Evolutionary conservation across 495 filamentous ascomycete genomes (phyloP).

Genomic region (Acidiella bohemica): DNA sequence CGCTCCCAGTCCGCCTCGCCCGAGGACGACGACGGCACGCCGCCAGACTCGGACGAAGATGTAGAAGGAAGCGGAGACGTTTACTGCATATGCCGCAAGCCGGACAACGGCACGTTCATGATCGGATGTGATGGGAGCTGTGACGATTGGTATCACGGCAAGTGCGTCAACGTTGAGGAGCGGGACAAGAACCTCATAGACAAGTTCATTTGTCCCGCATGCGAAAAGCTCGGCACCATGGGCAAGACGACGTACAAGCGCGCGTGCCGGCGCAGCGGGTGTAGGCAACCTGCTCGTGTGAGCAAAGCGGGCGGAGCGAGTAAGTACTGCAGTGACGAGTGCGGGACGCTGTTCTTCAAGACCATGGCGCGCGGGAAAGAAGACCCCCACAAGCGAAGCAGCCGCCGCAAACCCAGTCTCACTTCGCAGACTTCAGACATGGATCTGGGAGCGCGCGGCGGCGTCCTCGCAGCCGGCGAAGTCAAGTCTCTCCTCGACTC

Average conservation of each 20-base stretch:
- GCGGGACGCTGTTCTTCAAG: conserved; percentile 46
- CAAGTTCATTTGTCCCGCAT: conserved; percentile 57
- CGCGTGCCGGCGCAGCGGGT: conserved; percentile 49
- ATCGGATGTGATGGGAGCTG: conserved; percentile 60
- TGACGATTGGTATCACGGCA: conserved; percentile 63
- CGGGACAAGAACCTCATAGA: conserved; percentile 52
- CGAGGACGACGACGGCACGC: conserved; percentile 18
- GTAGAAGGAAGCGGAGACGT: conserved; percentile 35
- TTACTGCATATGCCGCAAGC: conserved; percentile 58
- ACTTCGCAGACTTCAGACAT: conserved; percentile 24
- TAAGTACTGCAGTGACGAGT: conserved; percentile 61
- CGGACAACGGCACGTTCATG: conserved; percentile 66
- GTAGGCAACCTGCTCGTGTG: conserved; percentile 46
- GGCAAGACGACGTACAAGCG: conserved; percentile 54
- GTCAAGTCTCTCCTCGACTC: conserved; percentile 41
- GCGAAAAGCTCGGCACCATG: conserved; percentile 37
- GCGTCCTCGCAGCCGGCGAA: conserved; percentile 43
- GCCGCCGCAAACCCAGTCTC: conserved; percentile 13
- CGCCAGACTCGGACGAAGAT: conserved; percentile 23
- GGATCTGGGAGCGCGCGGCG: conserved; percentile 42
- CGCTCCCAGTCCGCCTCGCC: conserved; percentile 24
- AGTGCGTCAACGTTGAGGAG: conserved; percentile 50
- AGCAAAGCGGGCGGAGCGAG: conserved; percentile 33
- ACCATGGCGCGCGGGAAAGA: conserved; percentile 22
- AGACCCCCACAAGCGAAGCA: conserved; percentile 6